Percentiles rank a stretch among this genome's conserved stretches.
phyloP scores from a whole-genome alignment of 2,329 filamentous ascomycete species.

The Cladosporium sp. region DNA sequence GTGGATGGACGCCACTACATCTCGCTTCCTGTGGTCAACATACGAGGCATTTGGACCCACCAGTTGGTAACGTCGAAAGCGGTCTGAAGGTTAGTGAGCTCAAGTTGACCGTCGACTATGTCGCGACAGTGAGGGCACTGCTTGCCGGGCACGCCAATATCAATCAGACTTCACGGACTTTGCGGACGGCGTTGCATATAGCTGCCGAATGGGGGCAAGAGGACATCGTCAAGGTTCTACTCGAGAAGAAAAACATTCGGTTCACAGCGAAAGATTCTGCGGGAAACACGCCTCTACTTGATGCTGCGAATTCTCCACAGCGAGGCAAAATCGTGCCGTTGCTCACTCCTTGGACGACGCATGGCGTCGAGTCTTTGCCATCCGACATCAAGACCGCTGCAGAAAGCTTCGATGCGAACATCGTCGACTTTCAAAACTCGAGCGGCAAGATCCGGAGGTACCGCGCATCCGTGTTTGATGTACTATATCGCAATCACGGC shows the following conservation, averaged over 20 bases:
- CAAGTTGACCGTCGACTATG: background rate
- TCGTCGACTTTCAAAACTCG: background rate
- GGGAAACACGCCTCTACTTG: conserved; percentile 39
- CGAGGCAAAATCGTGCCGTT: conserved; percentile 20
- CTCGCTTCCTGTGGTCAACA: conserved; percentile 13
- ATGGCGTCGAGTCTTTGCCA: background rate
- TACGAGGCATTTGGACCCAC: background rate
- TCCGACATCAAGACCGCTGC: background rate
- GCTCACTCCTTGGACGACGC: background rate
- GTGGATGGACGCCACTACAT: conserved; percentile 22
- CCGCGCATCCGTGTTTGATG: background rate
- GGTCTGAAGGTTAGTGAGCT: background rate
- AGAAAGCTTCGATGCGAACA: background rate
- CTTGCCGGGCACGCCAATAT: background rate
- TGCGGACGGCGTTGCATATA: conserved; percentile 16
- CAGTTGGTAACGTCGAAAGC: too few species aligned
- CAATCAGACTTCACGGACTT: conserved; percentile 25
- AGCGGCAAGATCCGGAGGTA: background rate
- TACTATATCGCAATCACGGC: background rate
- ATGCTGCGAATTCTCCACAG: conserved; percentile 34
- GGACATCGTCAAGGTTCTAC: conserved; percentile 18
- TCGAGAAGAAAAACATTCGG: conserved; percentile 26
- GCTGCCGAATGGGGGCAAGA: conserved; percentile 24
- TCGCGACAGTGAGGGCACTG: background rate
- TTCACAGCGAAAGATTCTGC: conserved; percentile 37